These are phyloP conservation scores for Curvularia lunata DNA, from an alignment of 2,329 filamentous ascomycete species.

Conservation along the genomic window DNA sequence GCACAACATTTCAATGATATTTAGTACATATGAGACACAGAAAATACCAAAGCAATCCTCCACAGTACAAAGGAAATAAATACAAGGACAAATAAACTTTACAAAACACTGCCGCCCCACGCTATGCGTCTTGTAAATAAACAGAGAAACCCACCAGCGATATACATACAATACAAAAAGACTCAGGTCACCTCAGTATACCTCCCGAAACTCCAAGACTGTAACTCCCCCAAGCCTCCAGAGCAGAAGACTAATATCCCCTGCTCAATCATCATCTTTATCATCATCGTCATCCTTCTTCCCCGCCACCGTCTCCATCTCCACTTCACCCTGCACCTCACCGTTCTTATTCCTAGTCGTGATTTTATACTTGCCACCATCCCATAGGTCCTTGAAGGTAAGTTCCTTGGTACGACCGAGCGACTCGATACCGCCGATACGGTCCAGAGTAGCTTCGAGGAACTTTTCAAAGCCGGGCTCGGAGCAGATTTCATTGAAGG, in stretches of 20 bases:
- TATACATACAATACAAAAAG: not conserved
- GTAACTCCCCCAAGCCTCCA: not conserved
- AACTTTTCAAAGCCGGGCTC: slow-evolving; percentile 80
- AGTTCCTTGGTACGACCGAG: slow-evolving; percentile 92
- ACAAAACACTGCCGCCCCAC: not conserved
- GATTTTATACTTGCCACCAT: slow-evolving; percentile 74
- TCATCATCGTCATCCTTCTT: slow-evolving; percentile 37
- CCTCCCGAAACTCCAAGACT: not conserved
- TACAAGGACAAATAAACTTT: not conserved
- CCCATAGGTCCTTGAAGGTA: slow-evolving; percentile 91
- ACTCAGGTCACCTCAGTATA: not conserved
- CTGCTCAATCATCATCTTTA: slow-evolving; percentile 21
- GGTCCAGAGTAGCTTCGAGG: slow-evolving; percentile 79
- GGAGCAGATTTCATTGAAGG: slow-evolving; percentile 82
- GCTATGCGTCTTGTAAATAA: not conserved
- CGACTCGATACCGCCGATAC: slow-evolving; percentile 92
- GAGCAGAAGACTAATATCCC: not conserved
- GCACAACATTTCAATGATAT: too few relatives aligned
- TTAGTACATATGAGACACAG: too few relatives aligned
- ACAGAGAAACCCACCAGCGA: not conserved
- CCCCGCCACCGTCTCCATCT: slow-evolving; percentile 42
- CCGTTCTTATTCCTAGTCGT: slow-evolving; percentile 41
- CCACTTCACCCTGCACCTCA: slow-evolving; percentile 35
- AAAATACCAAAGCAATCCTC: not conserved
- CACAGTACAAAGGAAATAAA: not conserved